Evolutionary conservation across 2,329 filamentous ascomycete genomes (phyloP), one percentile per base, ranked within the genome.

Genomic region (Aspergillus novoparasiticus): DNA sequence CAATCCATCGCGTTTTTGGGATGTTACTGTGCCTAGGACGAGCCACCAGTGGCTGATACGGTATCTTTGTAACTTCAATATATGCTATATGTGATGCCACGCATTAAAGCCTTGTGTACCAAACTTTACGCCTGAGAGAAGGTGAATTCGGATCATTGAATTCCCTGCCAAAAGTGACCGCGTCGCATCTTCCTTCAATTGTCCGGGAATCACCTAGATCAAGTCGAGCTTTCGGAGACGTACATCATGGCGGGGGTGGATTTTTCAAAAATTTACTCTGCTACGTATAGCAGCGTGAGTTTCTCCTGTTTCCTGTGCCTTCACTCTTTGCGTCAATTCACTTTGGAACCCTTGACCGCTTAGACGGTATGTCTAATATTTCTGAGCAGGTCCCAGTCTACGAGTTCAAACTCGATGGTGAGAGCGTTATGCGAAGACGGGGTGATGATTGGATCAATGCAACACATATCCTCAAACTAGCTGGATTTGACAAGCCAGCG

Each of bases 401-500:
- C 76, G 95, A 98, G 76, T 95, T 88, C 80, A 93, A 96, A 76
- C 90, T 96, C 71, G 92, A 90, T 41, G 85, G 84, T 69, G 93
- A 96, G 75, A 93, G 97, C 91, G 91, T 98, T 68, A 99, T 99
- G 95, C 90, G 95, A 78, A 88, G 95, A 57, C 89, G 94, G 64
- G 87, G 89, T 59, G 95, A 99, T 78, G 89, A 98, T 79, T 99
- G 94, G 93, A 95, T 99, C 81, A 99, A 99, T 83, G 95, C 95
- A n/a, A 99, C 95, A 59, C 95, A 99, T 76, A 98, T 99, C 64
- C 83, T 99, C 56, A 99, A 99, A 76, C 93, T 96, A 46, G 95
- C 95, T 66, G 94, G 94, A 61, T 97, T 97, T 75, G 95, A 99
- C 79, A 99, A 99, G 79, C 95, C 95, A 3, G 93, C 94, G 14